These are phyloP conservation scores for Termitomyces sp. DNA, from an alignment of 768 basidiomycete species.

Conservation along the genomic window DNA sequence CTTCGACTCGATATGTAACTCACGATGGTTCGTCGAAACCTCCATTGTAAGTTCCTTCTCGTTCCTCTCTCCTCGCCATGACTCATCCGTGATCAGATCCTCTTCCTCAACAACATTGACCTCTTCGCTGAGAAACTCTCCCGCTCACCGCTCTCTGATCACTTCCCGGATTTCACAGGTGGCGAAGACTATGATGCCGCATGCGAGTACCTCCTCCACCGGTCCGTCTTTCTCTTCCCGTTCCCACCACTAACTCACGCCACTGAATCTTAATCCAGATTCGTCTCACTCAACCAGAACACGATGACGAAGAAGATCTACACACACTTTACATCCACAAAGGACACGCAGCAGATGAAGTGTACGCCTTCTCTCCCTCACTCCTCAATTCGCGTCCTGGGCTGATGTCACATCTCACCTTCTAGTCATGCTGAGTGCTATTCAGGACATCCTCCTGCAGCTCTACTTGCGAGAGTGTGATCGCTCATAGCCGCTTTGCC, in stretches of 20 bases:
- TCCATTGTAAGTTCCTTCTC: constrained; percentile 67
- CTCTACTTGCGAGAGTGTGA: constrained; percentile 86
- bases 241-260: neutral
- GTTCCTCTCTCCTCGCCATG: neutral
- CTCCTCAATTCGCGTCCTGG: neutral
- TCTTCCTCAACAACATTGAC: constrained; percentile 97
- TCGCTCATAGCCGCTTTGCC: constrained; percentile 46
- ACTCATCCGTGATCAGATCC: constrained; percentile 52
- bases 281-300: constrained; percentile 90
- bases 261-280: constrained; percentile 27
- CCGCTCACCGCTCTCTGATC: constrained; percentile 76
- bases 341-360: constrained; percentile 91
- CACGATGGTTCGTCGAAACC: constrained; percentile 94
- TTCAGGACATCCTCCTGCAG: constrained; percentile 86
- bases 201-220: constrained; percentile 69
- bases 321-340: constrained; percentile 91
- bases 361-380: constrained; percentile 45
- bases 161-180: constrained; percentile 90
- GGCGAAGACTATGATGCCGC: constrained; percentile 89
- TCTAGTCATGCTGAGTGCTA: constrained; percentile 76
- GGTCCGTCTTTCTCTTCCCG: constrained; percentile 24
- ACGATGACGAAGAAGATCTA: constrained; percentile 87
- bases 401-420: neutral
- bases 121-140: constrained; percentile 93
- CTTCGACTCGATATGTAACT: constrained; percentile 98